Base-by-base conservation (phyloP, 805 yeast species). In the Maudiozyma barnettii region DNA sequence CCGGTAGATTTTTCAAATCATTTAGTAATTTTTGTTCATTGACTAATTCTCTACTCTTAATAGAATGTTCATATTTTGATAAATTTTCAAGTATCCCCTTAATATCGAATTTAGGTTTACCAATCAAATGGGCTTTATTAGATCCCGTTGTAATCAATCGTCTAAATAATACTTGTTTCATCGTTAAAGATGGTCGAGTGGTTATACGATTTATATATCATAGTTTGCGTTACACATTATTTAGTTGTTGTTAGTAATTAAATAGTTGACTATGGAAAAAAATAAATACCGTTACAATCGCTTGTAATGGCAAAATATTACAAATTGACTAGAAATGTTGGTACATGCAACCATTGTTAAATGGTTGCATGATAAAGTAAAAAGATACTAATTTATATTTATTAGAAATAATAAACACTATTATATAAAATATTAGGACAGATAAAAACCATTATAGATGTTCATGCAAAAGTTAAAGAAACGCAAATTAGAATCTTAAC, bases 401-500 rank as follows among this genome's bases (percentile, higher is more conserved):
- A 40, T 36, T 21, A 39, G 20, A 40, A 16, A 41, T 41, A 33
- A 43, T 43, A 35, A 16, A 18, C 29, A 19, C 23, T 43, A 21
- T 22, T 47, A 46, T 48, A 49, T 44, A 46, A 41, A 42, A 21
- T 31, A 39, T 37, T 41, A 18, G 38, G 35, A 44, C 40, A 37
- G 36, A 47, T 47, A 40, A 44, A 23, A 37, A 43, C 37, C 14
- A 22, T 18, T 37, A 43, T 29, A 36, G 10, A 44, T 44, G 46
- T 37, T 44, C 35, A 36, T 38, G 39, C 41, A 37, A 42, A 44
- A 37, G 29, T 22, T 43, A 22, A 43, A 26, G 30, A 38, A 39
- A 18, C 23, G 8, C n/a, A 41, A 31, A 58, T 81, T 85, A 87
- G 78, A 87, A 87, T 78, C 84, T 82, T 73, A 87, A 84, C 80